These are phyloP conservation scores for Neostapfia colusana DNA, from an alignment of 176 grass and related monocot species.

Conservation along the genomic window DNA sequence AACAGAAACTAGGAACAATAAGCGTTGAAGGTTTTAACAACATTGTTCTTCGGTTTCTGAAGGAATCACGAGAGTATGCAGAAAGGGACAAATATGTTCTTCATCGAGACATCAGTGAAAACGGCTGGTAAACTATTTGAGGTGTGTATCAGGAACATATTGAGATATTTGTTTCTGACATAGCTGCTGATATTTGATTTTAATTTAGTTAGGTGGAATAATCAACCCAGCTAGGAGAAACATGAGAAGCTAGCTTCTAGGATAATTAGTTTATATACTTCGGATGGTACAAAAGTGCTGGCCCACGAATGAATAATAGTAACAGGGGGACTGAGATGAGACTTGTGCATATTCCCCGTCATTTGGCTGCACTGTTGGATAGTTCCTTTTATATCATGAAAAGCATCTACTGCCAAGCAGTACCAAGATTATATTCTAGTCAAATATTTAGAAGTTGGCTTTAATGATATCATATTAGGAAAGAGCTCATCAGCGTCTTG, in stretches of 20 bases:
- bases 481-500: not conserved
- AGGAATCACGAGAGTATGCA: conserved; percentile 71
- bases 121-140: conserved; percentile 87
- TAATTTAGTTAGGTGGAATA: not conserved
- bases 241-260: not conserved
- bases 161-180: not conserved
- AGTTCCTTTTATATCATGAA: not conserved
- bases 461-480: not conserved
- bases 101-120: conserved; percentile 87
- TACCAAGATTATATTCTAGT: not conserved
- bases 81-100: conserved; percentile 77
- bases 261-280: conserved; percentile 7
- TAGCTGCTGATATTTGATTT: not conserved
- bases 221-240: not conserved
- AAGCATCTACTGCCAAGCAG: not conserved
- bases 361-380: not conserved
- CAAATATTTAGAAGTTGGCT: not conserved
- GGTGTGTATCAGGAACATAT: conserved; percentile 41
- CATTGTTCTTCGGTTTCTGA: conserved; percentile 35
- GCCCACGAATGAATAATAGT: not conserved
- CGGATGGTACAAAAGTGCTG: conserved; percentile 4
- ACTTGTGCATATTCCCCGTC: not conserved
- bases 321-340: not conserved
- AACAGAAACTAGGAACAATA: not conserved
- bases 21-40: conserved; percentile 24